A percentile compares a stretch with the other conserved stretches of the same genome.
phyloP scores from a whole-genome alignment of 257 asterid species.

The Lycium ferocissimum region DNA sequence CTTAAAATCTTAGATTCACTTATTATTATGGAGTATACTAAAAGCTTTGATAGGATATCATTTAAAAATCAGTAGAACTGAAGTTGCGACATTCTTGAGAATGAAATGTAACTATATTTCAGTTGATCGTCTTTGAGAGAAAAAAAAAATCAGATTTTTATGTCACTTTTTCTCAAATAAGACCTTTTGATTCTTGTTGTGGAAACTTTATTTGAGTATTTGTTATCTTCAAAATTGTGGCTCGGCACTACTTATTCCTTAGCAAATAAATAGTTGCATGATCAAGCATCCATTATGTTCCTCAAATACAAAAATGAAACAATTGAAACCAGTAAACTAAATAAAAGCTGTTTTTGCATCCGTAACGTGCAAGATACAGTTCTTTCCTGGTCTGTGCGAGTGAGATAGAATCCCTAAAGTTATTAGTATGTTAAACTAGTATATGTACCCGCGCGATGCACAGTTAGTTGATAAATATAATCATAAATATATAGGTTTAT shows the following conservation, averaged over 20 bases:
- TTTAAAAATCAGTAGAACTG: neutral
- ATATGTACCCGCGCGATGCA: too few species aligned
- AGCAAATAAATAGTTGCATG: neutral
- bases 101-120: conserved; percentile 6
- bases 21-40: neutral
- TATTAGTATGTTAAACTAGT: too few species aligned
- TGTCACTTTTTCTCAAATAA: neutral
- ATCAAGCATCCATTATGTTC: neutral
- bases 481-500: neutral
- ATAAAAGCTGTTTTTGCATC: too few species aligned
- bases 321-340: too few species aligned
- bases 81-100: neutral
- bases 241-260: neutral
- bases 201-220: neutral
- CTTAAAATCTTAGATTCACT: neutral
- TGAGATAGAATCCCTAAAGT: too few species aligned
- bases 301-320: too few species aligned
- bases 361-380: too few species aligned
- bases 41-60: neutral
- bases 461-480: neutral
- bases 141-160: neutral
- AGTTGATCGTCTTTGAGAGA: neutral
- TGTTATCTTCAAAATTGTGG: neutral
- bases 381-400: too few species aligned
- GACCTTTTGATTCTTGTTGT: neutral